These are phyloP conservation scores for Rhodotorula sp. DNA, from an alignment of 1,284 basidiomycete genomes.

Conservation along the genomic window DNA sequence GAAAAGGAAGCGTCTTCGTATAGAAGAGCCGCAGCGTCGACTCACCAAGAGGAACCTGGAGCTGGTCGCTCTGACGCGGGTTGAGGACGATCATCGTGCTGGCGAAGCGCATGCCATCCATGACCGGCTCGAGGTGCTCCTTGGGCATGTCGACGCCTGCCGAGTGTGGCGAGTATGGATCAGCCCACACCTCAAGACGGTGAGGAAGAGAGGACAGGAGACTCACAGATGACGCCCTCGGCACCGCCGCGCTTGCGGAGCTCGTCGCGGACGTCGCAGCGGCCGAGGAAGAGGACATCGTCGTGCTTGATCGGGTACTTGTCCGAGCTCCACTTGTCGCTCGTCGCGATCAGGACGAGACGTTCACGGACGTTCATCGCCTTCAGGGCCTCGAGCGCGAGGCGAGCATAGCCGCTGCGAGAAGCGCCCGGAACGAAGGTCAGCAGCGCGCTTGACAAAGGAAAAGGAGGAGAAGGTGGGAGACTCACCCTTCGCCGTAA, in stretches of 20 bases:
- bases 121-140: slow-evolving; percentile 3
- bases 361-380: neutral
- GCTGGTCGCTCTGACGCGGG: slow-evolving; percentile 1
- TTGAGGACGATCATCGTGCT: slow-evolving; percentile 17
- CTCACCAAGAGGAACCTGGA: slow-evolving; percentile 23
- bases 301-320: slow-evolving; percentile 7
- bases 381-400: slow-evolving; percentile 4
- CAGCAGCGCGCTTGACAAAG: neutral
- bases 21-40: too few species aligned
- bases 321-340: neutral
- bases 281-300: neutral
- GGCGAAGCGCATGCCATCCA: slow-evolving; percentile 20
- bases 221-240: slow-evolving; percentile 2
- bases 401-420: slow-evolving; percentile 1
- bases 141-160: slow-evolving; percentile 21
- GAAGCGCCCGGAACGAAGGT: neutral
- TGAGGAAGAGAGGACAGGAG: neutral
- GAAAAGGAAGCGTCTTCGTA: neutral
- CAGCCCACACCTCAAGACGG: neutral
- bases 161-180: neutral
- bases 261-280: slow-evolving; percentile 3
- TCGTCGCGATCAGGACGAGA: slow-evolving; percentile 2
- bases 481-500: slow-evolving; percentile 22
- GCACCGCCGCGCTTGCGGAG: slow-evolving; percentile 2
- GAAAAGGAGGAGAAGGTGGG: neutral